A percentile compares a stretch with the other conserved stretches of the same genome.
Evolutionary conservation across 768 basidiomycete species (phyloP).

Genomic region (Leccinum disarticulatum): DNA sequence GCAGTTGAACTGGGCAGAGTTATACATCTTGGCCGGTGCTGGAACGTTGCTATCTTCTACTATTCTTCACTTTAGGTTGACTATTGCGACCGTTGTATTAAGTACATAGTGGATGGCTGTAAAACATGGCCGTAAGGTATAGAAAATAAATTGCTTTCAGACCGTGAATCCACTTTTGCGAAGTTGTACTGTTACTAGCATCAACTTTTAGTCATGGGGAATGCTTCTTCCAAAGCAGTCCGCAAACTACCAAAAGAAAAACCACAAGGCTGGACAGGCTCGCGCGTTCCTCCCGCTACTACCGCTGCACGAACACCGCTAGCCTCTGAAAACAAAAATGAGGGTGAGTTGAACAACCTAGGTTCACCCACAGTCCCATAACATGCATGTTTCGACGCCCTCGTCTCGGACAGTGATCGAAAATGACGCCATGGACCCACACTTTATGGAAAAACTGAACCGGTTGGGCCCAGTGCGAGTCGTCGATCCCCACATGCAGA

Average conservation of each 20-base stretch:
- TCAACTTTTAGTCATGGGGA: slow-evolving; percentile 48
- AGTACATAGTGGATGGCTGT: slow-evolving; percentile 40
- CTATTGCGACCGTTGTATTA: slow-evolving; percentile 36
- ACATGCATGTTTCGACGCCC: background rate
- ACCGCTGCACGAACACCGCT: slow-evolving; percentile 19
- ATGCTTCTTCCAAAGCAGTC: slow-evolving; percentile 56
- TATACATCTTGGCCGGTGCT: slow-evolving; percentile 28
- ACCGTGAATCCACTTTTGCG: background rate
- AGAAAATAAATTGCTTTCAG: slow-evolving; percentile 29
- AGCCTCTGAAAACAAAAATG: slow-evolving; percentile 52
- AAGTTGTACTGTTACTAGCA: background rate
- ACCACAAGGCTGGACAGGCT: slow-evolving; percentile 46
- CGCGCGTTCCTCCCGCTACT: slow-evolving; percentile 24
- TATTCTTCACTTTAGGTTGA: slow-evolving; percentile 35
- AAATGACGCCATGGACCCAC: slow-evolving; percentile 66
- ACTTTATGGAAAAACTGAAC: slow-evolving; percentile 64
- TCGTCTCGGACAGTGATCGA: slow-evolving; percentile 49
- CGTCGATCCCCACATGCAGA: slow-evolving; percentile 62
- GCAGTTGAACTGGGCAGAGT: slow-evolving; percentile 23
- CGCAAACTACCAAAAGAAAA: slow-evolving; percentile 54
- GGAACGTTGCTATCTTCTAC: slow-evolving; percentile 34
- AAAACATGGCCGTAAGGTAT: slow-evolving; percentile 36
- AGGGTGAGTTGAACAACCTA: slow-evolving; percentile 40
- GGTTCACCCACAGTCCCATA: background rate
- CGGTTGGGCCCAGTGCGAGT: slow-evolving; percentile 69